These are phyloP conservation scores for Mortierella hygrophila DNA, from an alignment of 192 early-diverging fungal species.

Conservation along the genomic window DNA sequence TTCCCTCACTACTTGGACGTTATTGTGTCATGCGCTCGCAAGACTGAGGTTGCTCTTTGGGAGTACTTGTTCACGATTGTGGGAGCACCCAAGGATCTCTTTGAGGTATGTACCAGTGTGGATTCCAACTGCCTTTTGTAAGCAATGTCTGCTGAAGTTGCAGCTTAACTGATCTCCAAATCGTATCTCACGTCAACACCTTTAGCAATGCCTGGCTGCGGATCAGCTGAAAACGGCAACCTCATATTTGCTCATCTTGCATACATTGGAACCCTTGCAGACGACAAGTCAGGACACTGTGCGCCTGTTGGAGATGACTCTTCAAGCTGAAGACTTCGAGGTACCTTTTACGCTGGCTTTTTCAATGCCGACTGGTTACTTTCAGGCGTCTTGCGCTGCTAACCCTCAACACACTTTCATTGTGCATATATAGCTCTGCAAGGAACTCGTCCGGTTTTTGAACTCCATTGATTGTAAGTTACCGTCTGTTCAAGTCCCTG, in stretches of 20 bases:
- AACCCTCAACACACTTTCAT: neutral
- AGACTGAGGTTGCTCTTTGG: slow-evolving; percentile 97
- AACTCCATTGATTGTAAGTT: slow-evolving; percentile 82
- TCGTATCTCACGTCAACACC: neutral
- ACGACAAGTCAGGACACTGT: slow-evolving; percentile 67
- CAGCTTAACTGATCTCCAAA: neutral
- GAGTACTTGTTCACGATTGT: slow-evolving; percentile 86
- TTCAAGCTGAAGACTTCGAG: slow-evolving; percentile 84
- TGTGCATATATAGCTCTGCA: slow-evolving; percentile 66
- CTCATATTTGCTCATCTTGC: slow-evolving; percentile 92
- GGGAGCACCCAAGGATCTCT: slow-evolving; percentile 87
- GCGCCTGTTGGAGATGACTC: slow-evolving; percentile 77
- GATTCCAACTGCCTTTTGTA: neutral
- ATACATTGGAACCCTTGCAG: slow-evolving; percentile 84
- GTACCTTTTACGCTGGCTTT: slow-evolving; percentile 39
- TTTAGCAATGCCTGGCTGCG: slow-evolving; percentile 75
- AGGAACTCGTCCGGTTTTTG: slow-evolving; percentile 83
- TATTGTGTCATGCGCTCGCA: slow-evolving; percentile 95
- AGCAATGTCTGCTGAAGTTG: neutral
- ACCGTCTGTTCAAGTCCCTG: neutral
- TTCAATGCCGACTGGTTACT: neutral
- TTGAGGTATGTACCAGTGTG: slow-evolving; percentile 68
- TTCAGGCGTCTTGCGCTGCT: neutral
- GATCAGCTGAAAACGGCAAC: slow-evolving; percentile 87
- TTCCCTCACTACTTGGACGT: slow-evolving; percentile 88